Evolutionary conservation across 306 rosid species (phyloP).

Genomic region (Gastrolobium bilobum): DNA sequence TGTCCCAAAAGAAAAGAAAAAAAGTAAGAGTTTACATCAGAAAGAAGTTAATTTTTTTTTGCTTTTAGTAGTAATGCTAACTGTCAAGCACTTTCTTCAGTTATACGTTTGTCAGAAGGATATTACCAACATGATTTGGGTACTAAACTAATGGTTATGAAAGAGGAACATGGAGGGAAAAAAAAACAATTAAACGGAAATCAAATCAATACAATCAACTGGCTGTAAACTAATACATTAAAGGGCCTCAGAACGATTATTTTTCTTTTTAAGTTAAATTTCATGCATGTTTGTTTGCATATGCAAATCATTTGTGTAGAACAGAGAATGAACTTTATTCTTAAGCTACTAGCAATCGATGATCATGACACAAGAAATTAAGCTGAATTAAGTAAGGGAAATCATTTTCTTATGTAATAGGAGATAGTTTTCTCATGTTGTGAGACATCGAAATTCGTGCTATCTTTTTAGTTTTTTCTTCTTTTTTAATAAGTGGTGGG

Average conservation of each 20-base stretch:
- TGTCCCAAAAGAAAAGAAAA: too few species aligned
- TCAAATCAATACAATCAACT: slow-evolving; percentile 18
- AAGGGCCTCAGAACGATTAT: neutral
- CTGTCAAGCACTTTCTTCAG: slow-evolving; percentile 38
- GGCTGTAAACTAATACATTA: neutral
- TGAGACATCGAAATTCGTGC: too few species aligned
- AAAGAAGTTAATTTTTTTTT: neutral
- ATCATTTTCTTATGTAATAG: too few species aligned
- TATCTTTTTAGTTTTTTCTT: too few species aligned
- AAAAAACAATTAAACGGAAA: neutral
- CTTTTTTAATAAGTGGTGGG: too few species aligned
- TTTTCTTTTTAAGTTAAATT: neutral
- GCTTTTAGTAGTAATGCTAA: slow-evolving; percentile 26
- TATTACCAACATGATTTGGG: slow-evolving; percentile 28
- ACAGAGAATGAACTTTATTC: slow-evolving; percentile 15
- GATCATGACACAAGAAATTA: slow-evolving; percentile 35
- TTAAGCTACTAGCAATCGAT: slow-evolving; percentile 17
- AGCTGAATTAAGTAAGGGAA: slow-evolving; percentile 13
- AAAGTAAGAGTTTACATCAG: neutral
- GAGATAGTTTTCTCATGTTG: too few species aligned
- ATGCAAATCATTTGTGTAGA: neutral
- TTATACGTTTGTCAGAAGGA: slow-evolving; percentile 45
- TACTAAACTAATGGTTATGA: slow-evolving; percentile 29
- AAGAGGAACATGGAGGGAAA: neutral
- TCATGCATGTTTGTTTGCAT: slow-evolving; percentile 16